Evolutionary conservation across 2,329 filamentous ascomycete genomes (phyloP).

Genomic region (Colletotrichum tropicicola): DNA sequence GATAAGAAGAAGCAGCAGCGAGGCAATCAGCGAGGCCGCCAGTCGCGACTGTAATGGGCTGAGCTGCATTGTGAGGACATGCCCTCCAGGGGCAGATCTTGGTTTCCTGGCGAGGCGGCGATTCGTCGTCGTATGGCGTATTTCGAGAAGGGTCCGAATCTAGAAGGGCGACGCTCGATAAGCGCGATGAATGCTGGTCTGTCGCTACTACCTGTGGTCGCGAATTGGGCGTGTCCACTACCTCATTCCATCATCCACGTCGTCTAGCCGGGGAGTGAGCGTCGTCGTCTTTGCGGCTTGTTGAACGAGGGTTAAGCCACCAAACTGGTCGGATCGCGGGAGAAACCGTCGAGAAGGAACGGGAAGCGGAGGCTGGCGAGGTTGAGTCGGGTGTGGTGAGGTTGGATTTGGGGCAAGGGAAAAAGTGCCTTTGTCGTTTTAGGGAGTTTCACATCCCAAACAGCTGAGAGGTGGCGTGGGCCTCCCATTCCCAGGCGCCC

Average conservation of each 20-base stretch:
- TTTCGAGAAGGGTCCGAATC: not conserved
- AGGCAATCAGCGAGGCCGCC: slow-evolving; percentile 71
- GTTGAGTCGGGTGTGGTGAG: not conserved
- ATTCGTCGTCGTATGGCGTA: not conserved
- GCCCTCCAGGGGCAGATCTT: slow-evolving; percentile 49
- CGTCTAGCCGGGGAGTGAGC: not conserved
- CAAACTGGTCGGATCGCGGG: not conserved
- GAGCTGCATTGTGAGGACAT: slow-evolving; percentile 63
- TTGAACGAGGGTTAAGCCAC: slow-evolving; percentile 1
- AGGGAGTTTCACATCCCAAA: slow-evolving; percentile 31
- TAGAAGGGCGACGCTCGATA: not conserved
- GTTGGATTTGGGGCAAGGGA: not conserved
- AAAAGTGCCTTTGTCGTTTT: slow-evolving; percentile 24
- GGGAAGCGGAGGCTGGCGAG: not conserved
- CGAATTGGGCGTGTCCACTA: slow-evolving; percentile 9
- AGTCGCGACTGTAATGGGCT: slow-evolving; percentile 78
- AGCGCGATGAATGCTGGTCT: not conserved
- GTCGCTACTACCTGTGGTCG: slow-evolving; percentile 6
- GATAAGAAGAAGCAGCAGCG: slow-evolving; percentile 66
- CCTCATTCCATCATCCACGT: slow-evolving; percentile 17
- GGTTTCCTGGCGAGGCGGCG: not conserved
- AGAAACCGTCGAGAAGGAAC: slow-evolving; percentile 7
- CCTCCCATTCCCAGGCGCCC: slow-evolving; percentile 1
- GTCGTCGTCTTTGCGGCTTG: slow-evolving; percentile 8
- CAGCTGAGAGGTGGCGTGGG: slow-evolving; percentile 22